Evolutionary conservation across 2,329 filamentous ascomycete species (phyloP).

Genomic region (Phialophora macrospora): DNA sequence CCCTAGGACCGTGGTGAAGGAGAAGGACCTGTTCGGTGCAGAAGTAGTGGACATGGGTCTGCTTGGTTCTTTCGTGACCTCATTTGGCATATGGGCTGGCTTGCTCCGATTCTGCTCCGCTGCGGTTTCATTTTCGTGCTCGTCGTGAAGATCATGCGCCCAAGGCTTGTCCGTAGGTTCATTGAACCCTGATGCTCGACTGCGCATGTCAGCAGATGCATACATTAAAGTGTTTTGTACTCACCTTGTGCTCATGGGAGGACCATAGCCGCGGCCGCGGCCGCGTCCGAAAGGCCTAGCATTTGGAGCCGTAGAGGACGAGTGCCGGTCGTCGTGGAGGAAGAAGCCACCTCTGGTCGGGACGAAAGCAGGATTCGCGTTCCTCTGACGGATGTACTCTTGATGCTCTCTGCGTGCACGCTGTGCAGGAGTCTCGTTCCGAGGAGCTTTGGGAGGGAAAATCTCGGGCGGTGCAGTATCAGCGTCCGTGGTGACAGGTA

Average conservation of each 20-base stretch:
- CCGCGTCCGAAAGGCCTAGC: conserved; percentile 74
- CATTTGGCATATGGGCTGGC: conserved; percentile 19
- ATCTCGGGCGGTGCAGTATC: not conserved
- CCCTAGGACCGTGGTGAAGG: conserved; percentile 80
- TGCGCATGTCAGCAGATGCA: conserved; percentile 18
- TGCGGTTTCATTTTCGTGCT: conserved; percentile 42
- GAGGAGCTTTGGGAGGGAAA: conserved; percentile 43
- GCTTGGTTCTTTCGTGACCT: conserved; percentile 27
- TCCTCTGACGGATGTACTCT: conserved; percentile 84
- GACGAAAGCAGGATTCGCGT: conserved; percentile 89
- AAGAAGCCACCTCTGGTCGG: conserved; percentile 95
- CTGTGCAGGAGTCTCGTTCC: conserved; percentile 66
- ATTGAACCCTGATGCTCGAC: conserved; percentile 38
- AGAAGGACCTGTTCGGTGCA: conserved; percentile 75
- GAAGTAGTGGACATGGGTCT: conserved; percentile 43
- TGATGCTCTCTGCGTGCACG: conserved; percentile 83
- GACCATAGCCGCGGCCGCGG: conserved; percentile 64
- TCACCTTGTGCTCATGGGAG: conserved; percentile 36
- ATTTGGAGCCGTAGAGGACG: conserved; percentile 30
- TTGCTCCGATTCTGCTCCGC: conserved; percentile 44
- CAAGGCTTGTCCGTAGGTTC: conserved; percentile 54
- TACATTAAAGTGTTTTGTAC: conserved; percentile 7
- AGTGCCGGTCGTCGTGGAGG: conserved; percentile 87
- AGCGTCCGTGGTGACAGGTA: conserved; percentile 31
- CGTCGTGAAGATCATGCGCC: conserved; percentile 94